phyloP scores from a whole-genome alignment of 2,329 filamentous ascomycete species.

The Mycosphaerella arachidis region DNA sequence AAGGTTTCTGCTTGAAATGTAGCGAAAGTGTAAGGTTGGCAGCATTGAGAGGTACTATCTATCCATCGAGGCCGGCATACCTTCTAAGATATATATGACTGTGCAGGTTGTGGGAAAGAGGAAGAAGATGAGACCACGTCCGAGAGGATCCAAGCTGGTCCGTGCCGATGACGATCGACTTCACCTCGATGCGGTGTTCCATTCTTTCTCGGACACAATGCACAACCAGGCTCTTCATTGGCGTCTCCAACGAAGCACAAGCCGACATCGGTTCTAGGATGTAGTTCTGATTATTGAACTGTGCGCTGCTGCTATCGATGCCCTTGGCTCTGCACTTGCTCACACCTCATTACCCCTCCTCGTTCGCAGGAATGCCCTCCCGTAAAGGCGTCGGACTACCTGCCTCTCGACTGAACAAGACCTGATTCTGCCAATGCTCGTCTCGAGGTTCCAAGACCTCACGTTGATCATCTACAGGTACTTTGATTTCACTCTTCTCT shows the following conservation, averaged over 20 bases:
- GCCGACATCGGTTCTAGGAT: slow-evolving; percentile 3
- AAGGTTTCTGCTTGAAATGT: neutral
- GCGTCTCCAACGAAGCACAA: neutral
- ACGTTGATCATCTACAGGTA: neutral
- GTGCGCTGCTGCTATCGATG: neutral
- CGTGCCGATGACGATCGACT: slow-evolving; percentile 4
- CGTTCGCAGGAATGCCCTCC: neutral
- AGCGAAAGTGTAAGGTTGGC: neutral
- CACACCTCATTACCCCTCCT: slow-evolving; percentile 11
- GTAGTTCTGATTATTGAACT: neutral
- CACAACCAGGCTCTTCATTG: too few species aligned
- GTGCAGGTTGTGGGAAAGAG: neutral
- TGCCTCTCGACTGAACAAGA: neutral
- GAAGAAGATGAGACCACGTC: neutral
- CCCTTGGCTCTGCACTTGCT: slow-evolving; percentile 12
- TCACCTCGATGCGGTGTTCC: neutral
- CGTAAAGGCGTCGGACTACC: slow-evolving; percentile 1
- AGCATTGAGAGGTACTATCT: neutral
- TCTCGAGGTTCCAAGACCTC: slow-evolving; percentile 8
- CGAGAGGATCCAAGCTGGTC: neutral
- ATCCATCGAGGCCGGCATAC: slow-evolving; percentile 1
- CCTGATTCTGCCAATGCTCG: neutral
- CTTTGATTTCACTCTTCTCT: neutral
- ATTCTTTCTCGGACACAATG: neutral
- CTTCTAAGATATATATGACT: neutral